Percentiles rank a stretch among this genome's conserved stretches.
Conservation (phyloP, 2,329 filamentous ascomycete species). For the Fusarium sp. region DNA sequence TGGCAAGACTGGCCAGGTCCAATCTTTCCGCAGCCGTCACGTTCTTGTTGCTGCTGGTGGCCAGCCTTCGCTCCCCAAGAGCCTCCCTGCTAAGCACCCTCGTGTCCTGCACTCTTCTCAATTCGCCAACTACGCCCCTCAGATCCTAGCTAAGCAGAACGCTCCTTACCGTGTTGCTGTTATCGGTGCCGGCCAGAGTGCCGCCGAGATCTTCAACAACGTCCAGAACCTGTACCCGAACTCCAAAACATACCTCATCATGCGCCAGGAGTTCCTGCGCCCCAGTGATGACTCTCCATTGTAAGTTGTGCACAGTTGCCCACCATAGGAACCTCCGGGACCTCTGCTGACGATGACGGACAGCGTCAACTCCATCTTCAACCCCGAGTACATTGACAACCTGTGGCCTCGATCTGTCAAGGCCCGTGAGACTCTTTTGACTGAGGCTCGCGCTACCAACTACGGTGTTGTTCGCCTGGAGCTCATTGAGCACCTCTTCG, state of each 20-base stretch:
- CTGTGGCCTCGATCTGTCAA: constrained; percentile 75
- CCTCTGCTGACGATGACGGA: constrained; percentile 41
- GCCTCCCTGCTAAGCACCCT: constrained; percentile 75
- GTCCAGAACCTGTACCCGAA: constrained; percentile 85
- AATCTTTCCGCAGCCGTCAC: constrained; percentile 68
- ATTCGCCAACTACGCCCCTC: constrained; percentile 74
- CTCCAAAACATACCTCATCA: constrained; percentile 79
- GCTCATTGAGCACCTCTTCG: constrained; percentile 88
- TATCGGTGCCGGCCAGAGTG: constrained; percentile 89
- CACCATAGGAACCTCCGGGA: background rate
- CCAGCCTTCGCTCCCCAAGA: constrained; percentile 75
- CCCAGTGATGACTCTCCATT: constrained; percentile 97
- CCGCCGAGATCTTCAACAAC: constrained; percentile 95
- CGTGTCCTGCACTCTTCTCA: constrained; percentile 89
- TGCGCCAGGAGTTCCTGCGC: constrained; percentile 83
- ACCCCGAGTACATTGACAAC: constrained; percentile 83
- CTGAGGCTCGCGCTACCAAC: constrained; percentile 85
- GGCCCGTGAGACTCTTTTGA: constrained; percentile 69
- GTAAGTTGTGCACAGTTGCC: constrained; percentile 61
- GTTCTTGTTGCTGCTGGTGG: constrained; percentile 70
- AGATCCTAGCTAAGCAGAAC: constrained; percentile 66
- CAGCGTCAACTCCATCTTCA: constrained; percentile 96
- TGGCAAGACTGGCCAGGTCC: constrained; percentile 63
- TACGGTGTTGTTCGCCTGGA: constrained; percentile 94
- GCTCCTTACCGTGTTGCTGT: constrained; percentile 81